These are phyloP conservation scores for Chondrostereum purpureum DNA, from an alignment of 1,284 basidiomycete genomes.

Conservation along the genomic window DNA sequence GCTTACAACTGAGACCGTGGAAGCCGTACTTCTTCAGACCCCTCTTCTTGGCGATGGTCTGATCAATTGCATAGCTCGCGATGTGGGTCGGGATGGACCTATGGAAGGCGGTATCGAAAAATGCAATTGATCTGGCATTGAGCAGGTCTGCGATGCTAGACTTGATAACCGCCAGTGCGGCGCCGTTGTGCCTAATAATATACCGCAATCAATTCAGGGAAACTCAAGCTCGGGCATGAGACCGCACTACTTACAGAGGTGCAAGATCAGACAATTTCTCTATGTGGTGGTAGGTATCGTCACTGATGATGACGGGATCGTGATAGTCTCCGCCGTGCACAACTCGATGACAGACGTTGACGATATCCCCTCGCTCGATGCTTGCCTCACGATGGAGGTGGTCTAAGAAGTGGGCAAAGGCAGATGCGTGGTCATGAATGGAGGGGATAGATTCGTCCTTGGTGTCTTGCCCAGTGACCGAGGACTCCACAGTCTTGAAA, in stretches of 20 bases:
- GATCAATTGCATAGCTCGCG: slow-evolving; percentile 72
- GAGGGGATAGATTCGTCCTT: slow-evolving; percentile 30
- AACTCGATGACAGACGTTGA: slow-evolving; percentile 62
- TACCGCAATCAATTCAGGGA: background rate
- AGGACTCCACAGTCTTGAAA: slow-evolving; percentile 26
- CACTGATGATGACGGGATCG: slow-evolving; percentile 61
- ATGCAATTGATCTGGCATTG: slow-evolving; percentile 55
- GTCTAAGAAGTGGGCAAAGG: slow-evolving; percentile 57
- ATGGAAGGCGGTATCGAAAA: slow-evolving; percentile 86
- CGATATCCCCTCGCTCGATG: slow-evolving; percentile 40
- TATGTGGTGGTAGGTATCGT: slow-evolving; percentile 60
- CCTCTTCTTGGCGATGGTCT: slow-evolving; percentile 48
- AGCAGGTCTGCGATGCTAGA: slow-evolving; percentile 61
- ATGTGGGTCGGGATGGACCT: slow-evolving; percentile 67
- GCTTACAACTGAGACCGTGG: slow-evolving; percentile 71
- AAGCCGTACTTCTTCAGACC: slow-evolving; percentile 85
- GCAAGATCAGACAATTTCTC: slow-evolving; percentile 74
- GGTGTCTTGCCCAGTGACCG: slow-evolving; percentile 21
- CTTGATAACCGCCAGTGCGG: slow-evolving; percentile 54
- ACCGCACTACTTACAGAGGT: slow-evolving; percentile 61
- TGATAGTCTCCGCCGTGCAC: slow-evolving; percentile 80
- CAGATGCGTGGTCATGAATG: slow-evolving; percentile 53
- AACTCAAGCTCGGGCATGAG: slow-evolving; percentile 2
- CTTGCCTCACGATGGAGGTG: slow-evolving; percentile 35
- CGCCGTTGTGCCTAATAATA: slow-evolving; percentile 48